A percentile compares a stretch with the other conserved stretches of the same genome.
phyloP scores from a whole-genome alignment of 495 filamentous ascomycete species.

The Pseudevernia furfuracea region DNA sequence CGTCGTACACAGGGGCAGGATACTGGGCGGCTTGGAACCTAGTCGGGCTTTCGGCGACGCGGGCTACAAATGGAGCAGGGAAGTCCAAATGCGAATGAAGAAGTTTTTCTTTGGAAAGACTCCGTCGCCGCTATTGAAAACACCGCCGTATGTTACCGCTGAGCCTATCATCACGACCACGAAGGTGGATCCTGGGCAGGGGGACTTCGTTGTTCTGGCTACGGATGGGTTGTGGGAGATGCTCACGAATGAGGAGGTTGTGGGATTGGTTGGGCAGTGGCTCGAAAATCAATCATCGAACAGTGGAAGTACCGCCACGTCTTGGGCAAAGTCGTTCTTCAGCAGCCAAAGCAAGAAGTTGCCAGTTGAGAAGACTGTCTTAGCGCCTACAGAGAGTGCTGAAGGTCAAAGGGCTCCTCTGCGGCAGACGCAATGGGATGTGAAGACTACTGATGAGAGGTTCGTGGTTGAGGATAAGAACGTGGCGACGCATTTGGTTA shows the following conservation, averaged over 20 bases:
- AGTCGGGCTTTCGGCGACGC: conserved; percentile 93
- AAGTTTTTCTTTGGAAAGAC: conserved; percentile 76
- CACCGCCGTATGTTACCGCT: conserved; percentile 95
- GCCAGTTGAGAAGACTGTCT: conserved; percentile 41
- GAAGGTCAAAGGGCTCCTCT: conserved; percentile 60
- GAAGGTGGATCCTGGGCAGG: conserved; percentile 78
- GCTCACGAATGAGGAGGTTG: conserved; percentile 96
- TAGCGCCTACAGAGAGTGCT: conserved; percentile 41
- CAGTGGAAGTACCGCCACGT: conserved; percentile 31
- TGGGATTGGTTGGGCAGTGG: conserved; percentile 95
- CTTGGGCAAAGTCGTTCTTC: conserved; percentile 46
- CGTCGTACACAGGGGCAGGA: conserved; percentile 78
- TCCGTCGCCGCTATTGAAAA: conserved; percentile 63
- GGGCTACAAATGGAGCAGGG: conserved; percentile 87
- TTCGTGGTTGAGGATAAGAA: conserved; percentile 97
- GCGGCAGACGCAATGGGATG: conserved; percentile 73
- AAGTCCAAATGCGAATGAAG: conserved; percentile 74
- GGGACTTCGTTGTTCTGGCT: conserved; percentile 94
- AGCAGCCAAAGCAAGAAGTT: conserved; percentile 38
- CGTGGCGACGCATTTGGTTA: conserved; percentile 86
- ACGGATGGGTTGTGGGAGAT: conserved; percentile 99
- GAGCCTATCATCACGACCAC: conserved; percentile 95
- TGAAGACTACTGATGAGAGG: conserved; percentile 59
- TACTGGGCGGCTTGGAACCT: conserved; percentile 86
- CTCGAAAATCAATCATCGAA: conserved; percentile 58